Base-by-base conservation (phyloP, 2,329 filamentous ascomycete genomes). In the Sporothrix globosa region DNA sequence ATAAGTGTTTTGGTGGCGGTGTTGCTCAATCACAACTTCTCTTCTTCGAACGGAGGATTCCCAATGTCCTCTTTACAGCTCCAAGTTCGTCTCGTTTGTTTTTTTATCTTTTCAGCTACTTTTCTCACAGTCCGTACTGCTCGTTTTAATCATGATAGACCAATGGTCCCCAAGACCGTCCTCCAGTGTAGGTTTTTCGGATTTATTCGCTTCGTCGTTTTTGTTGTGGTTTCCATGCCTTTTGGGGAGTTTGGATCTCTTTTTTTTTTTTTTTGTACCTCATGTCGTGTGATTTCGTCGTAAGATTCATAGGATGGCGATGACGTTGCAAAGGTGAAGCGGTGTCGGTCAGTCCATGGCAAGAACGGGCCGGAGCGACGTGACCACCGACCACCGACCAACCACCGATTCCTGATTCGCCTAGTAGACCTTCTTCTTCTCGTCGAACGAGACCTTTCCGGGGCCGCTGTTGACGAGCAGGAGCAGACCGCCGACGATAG, bases 341-440 rank as follows among this genome's bases (percentile, higher is more conserved):
- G 34, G 56, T 17, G 30, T 58, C 46, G 61, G 13, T 54, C 24
- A 41, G 17, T 50, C 27, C 52, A 21, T 3, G 6, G 56, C 56
- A 17, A 54, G 52, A 54, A 34, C n/a, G 9, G 56, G 34, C 19
- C 56, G 11, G 19, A 7, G 10, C 11, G 2, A 21, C 5, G 14
- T n/a, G n/a, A 6, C 19, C 6, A 21, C 17, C 48, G 6, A 50
- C 46, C 46, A 48, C 19, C 5, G 2, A 4, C 11, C 50, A 3
- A 30, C 50, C 21, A 34, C 13, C 30, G 3, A 30, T 3, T 34
- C 34, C 3, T 1, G 34, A 21, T 2, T n/a, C 21, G 34, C 11
- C 13, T 87, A 99, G 85, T 99, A 99, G 76, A 99, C 96, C 88
- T 99, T 99, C 90, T 99, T 99, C 92, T 99, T 99, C 89, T 99